Percentiles rank a stretch among this genome's conserved stretches.
These are phyloP conservation scores for Monilinia fructicola DNA, from an alignment of 2,329 filamentous ascomycete genomes.

Conservation along the genomic window DNA sequence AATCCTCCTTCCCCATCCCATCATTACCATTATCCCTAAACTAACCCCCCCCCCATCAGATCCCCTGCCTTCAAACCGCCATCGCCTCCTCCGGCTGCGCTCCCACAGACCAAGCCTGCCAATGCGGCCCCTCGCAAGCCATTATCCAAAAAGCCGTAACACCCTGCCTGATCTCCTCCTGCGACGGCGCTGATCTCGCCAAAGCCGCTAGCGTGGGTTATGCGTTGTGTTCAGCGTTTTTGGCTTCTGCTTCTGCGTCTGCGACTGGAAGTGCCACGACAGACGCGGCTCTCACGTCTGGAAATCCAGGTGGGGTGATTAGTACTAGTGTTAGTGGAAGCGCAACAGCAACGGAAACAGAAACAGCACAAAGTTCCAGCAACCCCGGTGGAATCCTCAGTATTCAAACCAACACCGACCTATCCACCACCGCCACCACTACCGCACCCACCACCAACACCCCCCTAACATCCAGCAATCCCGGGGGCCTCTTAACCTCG, in stretches of 20 bases:
- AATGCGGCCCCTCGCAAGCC: constrained; percentile 40
- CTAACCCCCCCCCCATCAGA: background rate
- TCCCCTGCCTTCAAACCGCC: constrained; percentile 42
- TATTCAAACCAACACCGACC: background rate
- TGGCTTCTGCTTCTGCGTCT: constrained; percentile 33
- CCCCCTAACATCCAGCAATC: background rate
- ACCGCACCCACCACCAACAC: background rate
- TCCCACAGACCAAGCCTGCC: constrained; percentile 43
- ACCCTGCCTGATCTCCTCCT: constrained; percentile 40
- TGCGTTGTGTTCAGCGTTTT: constrained; percentile 37
- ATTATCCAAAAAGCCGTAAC: constrained; percentile 40
- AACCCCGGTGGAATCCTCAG: background rate
- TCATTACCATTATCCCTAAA: background rate
- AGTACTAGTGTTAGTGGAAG: background rate
- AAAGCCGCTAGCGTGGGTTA: constrained; percentile 41
- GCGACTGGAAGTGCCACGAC: background rate
- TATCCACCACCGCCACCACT: background rate
- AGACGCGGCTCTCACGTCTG: background rate
- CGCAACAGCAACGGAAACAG: too few species aligned
- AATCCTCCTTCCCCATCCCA: background rate
- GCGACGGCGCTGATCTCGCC: constrained; percentile 37
- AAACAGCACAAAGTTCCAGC: background rate
- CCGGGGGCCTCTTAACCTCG: background rate
- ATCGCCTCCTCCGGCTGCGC: constrained; percentile 44
- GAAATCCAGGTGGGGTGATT: background rate